Evolutionary conservation across 139 green algal species (phyloP).

Genomic region (Volvox africanus): DNA sequence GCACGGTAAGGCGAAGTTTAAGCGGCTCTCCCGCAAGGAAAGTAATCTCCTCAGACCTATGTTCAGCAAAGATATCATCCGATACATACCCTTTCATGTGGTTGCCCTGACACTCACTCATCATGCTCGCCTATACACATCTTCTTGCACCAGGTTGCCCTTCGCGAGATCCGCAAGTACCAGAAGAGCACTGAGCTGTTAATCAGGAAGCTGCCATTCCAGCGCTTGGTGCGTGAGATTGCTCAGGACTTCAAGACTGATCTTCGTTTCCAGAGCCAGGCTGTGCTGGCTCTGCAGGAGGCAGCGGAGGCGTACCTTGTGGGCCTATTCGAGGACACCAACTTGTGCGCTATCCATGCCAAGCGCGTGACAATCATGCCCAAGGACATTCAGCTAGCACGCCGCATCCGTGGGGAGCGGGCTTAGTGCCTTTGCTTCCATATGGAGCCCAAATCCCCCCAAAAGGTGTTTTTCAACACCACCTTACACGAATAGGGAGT

Average conservation of each 20-base stretch:
- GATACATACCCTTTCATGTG: too few relatives aligned
- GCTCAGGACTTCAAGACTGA: conserved; percentile 99
- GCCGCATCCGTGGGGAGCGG: conserved; percentile 67
- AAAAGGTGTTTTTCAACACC: too few relatives aligned
- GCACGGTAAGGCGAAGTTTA: not conserved
- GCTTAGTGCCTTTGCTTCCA: conserved; percentile 50
- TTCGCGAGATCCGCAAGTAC: conserved; percentile 93
- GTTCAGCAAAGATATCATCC: too few relatives aligned
- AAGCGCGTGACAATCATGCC: conserved; percentile 94
- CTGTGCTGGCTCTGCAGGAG: conserved; percentile 97
- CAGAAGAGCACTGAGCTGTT: conserved; percentile 96
- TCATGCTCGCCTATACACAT: too few relatives aligned
- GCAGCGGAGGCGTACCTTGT: conserved; percentile 98
- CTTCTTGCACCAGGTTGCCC: not conserved
- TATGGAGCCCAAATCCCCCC: too few relatives aligned
- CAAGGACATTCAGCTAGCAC: conserved; percentile 74
- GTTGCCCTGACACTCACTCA: too few relatives aligned
- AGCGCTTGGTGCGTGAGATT: conserved; percentile 97
- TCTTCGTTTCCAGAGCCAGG: conserved; percentile 96
- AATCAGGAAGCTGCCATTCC: conserved; percentile 97
- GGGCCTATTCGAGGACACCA: conserved; percentile 97
- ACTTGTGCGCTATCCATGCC: conserved; percentile 91
- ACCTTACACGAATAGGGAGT: too few relatives aligned
- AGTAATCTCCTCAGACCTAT: too few relatives aligned
- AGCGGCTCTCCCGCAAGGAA: too few relatives aligned